Evolutionary conservation across 1,139 yeast species (phyloP).

Genomic region (Neolecta irregularis): DNA sequence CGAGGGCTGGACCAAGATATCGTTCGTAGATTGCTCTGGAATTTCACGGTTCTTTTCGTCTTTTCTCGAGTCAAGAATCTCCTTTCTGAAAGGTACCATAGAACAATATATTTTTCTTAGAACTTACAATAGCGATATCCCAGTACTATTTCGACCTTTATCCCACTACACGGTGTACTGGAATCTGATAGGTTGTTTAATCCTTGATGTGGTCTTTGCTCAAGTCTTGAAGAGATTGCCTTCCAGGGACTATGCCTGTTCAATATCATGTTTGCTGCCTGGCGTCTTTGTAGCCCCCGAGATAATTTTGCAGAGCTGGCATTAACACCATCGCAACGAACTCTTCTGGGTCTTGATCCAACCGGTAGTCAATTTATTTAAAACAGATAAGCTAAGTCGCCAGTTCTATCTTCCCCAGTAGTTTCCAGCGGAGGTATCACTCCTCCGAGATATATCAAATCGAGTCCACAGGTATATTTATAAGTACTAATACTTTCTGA

Average conservation of each 20-base stretch:
- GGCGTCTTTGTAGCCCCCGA: slow-evolving; percentile 1
- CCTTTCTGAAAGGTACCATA: not conserved
- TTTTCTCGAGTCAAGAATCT: slow-evolving; percentile 2
- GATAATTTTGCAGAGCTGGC: slow-evolving; percentile 3
- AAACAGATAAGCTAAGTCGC: not conserved
- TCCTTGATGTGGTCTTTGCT: not conserved
- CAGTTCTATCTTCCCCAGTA: not conserved
- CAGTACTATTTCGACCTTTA: not conserved
- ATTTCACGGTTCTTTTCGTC: not conserved
- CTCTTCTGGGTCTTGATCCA: slow-evolving; percentile 4
- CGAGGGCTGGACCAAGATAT: not conserved
- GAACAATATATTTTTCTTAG: no score
- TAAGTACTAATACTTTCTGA: no score
- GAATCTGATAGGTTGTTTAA: not conserved
- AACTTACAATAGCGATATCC: no score
- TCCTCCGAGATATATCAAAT: slow-evolving; percentile 2
- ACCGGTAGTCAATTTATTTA: not conserved
- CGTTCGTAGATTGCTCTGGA: not conserved
- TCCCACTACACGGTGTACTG: not conserved
- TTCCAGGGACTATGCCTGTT: not conserved
- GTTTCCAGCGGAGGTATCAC: slow-evolving; percentile 1
- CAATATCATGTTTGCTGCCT: not conserved
- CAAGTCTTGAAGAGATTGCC: not conserved
- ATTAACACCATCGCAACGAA: slow-evolving; percentile 3
- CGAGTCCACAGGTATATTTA: slow-evolving; percentile 2